Base-by-base conservation (phyloP, 371 early-diverging fungal genomes). In the Lichtheimia hyalospora region DNA sequence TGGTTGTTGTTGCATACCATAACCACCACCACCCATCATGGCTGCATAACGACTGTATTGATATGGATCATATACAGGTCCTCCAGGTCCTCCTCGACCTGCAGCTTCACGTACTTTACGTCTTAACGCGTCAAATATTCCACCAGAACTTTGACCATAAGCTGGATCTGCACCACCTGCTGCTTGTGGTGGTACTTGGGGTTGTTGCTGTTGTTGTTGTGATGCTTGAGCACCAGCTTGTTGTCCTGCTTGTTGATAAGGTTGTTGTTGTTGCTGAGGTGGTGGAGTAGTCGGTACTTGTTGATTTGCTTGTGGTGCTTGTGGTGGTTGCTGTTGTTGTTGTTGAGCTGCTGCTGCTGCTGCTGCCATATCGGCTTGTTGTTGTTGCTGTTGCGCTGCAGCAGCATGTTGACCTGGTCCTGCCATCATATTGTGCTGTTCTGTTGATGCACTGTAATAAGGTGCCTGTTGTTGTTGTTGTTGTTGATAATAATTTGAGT, bases 61-160 rank as follows among this genome's bases (percentile, higher is more conserved):
- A 15, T 53, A 60, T 20, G 60, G 60, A 53, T 60, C 60, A 44
- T 55, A 55, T 6, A 39, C 44, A 53, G 24, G 60, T 42, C 40
- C 20, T 5, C 34, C 34, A 34, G 34, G 10, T 34, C 34, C 34
- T 18, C 34, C 40, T 7, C 52, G 34, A 14, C 53, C 49, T 5
- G 60, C 60, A 23, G 60, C 60, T 42, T 60, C 60, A 14, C 52
- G 52, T 39, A 60, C 54, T 53, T 53, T 52, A 2, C 60, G 60
- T 53, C 54, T 24, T 21, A 60, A 48, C 7, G 54, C 46, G 49
- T 60, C 60, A 53, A 60, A 46, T 14, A 60, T 53, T 1, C 60
- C 53, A 12, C 60, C 60, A 8, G 34, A 34, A 34, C 34, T 34
- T 34, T 34, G 34, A 8, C 56, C 56, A 14, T 21, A 34, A 16